Evolutionary conservation across 2,329 filamentous ascomycete genomes (phyloP).

Genomic region (Aspergillus pseudoterreus): DNA sequence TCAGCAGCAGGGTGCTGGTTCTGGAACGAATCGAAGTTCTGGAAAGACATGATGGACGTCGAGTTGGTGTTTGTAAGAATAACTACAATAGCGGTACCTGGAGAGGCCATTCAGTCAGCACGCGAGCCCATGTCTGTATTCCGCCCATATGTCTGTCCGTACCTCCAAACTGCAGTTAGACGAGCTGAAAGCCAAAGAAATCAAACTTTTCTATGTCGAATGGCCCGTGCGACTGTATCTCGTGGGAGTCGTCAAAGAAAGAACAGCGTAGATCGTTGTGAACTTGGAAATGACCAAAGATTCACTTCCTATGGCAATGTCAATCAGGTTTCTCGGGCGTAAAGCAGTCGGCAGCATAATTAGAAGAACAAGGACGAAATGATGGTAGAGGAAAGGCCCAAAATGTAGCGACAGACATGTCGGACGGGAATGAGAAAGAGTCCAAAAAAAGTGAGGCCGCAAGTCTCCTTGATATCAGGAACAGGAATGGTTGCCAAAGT

Average conservation of each 20-base stretch:
- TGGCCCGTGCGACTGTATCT: constrained; percentile 34
- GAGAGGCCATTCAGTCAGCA: not conserved
- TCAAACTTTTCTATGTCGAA: constrained; percentile 27
- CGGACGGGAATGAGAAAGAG: too few species aligned
- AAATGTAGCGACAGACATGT: too few species aligned
- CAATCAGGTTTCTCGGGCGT: not conserved
- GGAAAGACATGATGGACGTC: constrained; percentile 59
- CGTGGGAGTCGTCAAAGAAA: constrained; percentile 41
- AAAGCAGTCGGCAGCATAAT: not conserved
- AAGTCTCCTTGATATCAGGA: too few species aligned
- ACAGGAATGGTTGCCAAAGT: too few species aligned
- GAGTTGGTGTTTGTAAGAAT: constrained; percentile 18
- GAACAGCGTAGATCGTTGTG: constrained; percentile 32
- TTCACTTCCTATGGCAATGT: constrained; percentile 19
- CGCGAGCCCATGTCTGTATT: not conserved
- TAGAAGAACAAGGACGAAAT: not conserved
- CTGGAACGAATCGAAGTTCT: constrained; percentile 62
- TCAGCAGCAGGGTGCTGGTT: constrained; percentile 57
- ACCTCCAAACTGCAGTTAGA: constrained; percentile 21
- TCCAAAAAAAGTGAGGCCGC: too few species aligned
- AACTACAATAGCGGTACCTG: constrained; percentile 16
- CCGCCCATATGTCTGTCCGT: constrained; percentile 2
- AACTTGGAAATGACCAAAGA: constrained; percentile 28
- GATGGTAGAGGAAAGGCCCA: not conserved
- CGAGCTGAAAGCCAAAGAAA: constrained; percentile 19